Evolutionary conservation across 1,139 yeast genomes (phyloP).

Genomic region (Blastobotrys proliferans): DNA sequence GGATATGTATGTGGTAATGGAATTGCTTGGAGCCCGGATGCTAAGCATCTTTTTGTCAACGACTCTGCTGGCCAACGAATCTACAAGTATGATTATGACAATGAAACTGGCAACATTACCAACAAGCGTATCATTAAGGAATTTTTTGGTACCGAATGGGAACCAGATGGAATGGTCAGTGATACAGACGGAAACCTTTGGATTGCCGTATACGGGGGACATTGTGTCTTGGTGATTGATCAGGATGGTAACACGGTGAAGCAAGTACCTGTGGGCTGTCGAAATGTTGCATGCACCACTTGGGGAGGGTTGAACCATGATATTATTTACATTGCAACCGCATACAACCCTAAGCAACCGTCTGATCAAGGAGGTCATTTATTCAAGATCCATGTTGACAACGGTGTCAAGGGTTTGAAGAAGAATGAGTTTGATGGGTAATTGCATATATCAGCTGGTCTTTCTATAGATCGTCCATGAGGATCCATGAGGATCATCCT

Average conservation of each 20-base stretch:
- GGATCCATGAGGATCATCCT: too few species aligned
- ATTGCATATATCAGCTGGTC: slow-evolving; percentile 38
- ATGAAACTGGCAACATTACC: slow-evolving; percentile 41
- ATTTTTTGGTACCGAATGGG: slow-evolving; percentile 44
- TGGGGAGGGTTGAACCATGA: slow-evolving; percentile 60
- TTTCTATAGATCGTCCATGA: too few species aligned
- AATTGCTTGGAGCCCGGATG: slow-evolving; percentile 57
- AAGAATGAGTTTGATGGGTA: slow-evolving; percentile 32
- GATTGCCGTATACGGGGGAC: slow-evolving; percentile 62
- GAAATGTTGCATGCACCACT: slow-evolving; percentile 61
- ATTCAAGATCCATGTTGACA: slow-evolving; percentile 39
- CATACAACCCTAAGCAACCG: slow-evolving; percentile 45
- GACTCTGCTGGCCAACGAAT: slow-evolving; percentile 61
- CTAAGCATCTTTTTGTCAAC: slow-evolving; percentile 58
- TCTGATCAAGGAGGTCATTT: slow-evolving; percentile 58
- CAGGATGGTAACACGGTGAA: slow-evolving; percentile 47
- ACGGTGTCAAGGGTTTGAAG: slow-evolving; percentile 33
- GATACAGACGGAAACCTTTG: slow-evolving; percentile 57
- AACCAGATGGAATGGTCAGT: slow-evolving; percentile 78
- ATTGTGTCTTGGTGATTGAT: slow-evolving; percentile 48
- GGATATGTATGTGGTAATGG: slow-evolving; percentile 50
- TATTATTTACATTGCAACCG: slow-evolving; percentile 64
- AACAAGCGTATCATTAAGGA: slow-evolving; percentile 40
- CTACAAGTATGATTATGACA: slow-evolving; percentile 60
- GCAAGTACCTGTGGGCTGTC: slow-evolving; percentile 53